These are phyloP conservation scores for Metrosideros polymorpha DNA, from an alignment of 441 rosid species.

Conservation along the genomic window DNA sequence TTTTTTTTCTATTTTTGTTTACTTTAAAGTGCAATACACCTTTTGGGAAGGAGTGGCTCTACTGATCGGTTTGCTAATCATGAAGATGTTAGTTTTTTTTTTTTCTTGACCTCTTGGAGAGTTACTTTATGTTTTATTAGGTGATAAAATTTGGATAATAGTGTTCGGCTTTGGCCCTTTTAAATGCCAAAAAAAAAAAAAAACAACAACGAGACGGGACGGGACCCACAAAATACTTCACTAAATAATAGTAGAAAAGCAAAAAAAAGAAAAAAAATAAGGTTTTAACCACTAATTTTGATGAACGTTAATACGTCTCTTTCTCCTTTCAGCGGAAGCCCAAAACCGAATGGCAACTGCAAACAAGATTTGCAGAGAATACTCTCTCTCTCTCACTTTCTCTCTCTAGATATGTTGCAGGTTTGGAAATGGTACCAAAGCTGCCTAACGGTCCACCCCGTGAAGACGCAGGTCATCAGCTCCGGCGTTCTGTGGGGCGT, in stretches of 20 bases:
- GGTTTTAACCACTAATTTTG: neutral
- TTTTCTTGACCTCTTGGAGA: no score
- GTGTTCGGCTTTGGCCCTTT: no score
- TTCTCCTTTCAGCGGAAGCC: neutral
- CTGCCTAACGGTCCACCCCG: constrained; percentile 57
- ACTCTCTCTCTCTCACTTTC: neutral
- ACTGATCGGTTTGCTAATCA: no score
- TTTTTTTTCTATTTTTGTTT: neutral
- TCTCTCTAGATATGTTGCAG: constrained; percentile 33
- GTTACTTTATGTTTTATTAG: no score
- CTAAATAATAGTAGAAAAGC: neutral
- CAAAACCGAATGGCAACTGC: neutral
- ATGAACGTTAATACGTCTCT: neutral
- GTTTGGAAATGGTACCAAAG: constrained; percentile 89
- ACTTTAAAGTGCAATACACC: no score
- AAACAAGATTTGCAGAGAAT: neutral
- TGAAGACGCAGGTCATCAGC: constrained; percentile 85
- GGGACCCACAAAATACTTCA: neutral
- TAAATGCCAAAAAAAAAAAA: no score
- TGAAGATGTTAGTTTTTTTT: no score
- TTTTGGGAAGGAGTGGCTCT: no score
- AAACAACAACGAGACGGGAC: neutral
- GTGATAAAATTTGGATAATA: no score
- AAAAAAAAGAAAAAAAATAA: rapidly evolving
- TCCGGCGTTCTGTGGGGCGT: constrained; percentile 89